Base-by-base conservation (phyloP, 2,329 filamentous ascomycete species). In the Fusarium compactum region DNA sequence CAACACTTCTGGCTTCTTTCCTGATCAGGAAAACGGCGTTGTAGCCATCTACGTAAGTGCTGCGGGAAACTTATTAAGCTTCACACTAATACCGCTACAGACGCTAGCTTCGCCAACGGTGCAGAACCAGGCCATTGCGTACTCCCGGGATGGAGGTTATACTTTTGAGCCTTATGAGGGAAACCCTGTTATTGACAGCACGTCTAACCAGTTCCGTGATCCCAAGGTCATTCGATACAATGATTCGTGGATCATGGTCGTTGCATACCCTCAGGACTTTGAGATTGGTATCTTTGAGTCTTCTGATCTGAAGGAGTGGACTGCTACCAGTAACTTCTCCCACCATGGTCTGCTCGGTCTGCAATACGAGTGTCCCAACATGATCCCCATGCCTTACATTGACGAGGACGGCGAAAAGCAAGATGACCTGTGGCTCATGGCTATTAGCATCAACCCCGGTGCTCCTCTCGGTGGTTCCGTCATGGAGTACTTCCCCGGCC, bases 1-100 rank as follows among this genome's bases (percentile, higher is more conserved):
- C 74, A 91, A 92, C 74, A 90, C 89, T 0, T 90, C 87, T 16
- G 89, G 89, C 3, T 89, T 91, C 80, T 91, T 91, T 69, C 85
- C 85, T 0, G 81, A 85, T 50, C 87, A 88, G 72, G 74, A 81
- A n/a, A 86, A 88, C 60, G 87, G 88, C 6, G 86, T 91, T 8
- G 86, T 92, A 3, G 90, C 89, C 22, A 77, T 79, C 22, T 79
- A 78, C 52, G 77, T 78, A 50, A 69, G 76, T 79, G 3, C 50
- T 20, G 15, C n/a, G 5, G 3, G 18, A 27, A n/a, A 9, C 16
- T 16, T 5, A 12, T 15, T 3, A 7, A 5, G 7, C 22, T 6
- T 8, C 6, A 8, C 15, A 12, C 18, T 52, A 52, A 52, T 8
- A 11, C 15, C 8, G 9, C 24, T 1, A 3, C 14, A 77, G 76